These are phyloP conservation scores for Neurospora intermedia DNA, from an alignment of 495 filamentous ascomycete species.

Conservation along the genomic window DNA sequence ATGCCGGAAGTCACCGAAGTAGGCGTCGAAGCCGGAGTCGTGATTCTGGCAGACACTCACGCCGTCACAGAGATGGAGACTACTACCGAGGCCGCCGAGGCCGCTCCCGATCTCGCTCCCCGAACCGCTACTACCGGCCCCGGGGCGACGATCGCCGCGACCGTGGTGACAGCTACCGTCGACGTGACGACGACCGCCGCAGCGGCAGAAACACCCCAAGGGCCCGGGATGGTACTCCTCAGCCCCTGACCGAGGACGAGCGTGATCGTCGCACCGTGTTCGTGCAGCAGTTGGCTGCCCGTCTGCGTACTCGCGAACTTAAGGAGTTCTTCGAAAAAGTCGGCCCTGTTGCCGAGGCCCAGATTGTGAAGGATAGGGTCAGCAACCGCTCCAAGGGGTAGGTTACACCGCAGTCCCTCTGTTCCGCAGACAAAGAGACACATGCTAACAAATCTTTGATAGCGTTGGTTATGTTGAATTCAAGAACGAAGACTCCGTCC, in stretches of 20 bases:
- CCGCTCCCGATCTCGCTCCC: conserved; percentile 66
- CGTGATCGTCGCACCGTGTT: conserved; percentile 95
- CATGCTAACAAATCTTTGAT: conserved; percentile 22
- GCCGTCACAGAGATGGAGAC: conserved; percentile 69
- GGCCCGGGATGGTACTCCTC: conserved; percentile 41
- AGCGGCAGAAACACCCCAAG: conserved; percentile 37
- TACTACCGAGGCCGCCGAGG: conserved; percentile 57
- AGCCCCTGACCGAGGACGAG: conserved; percentile 84
- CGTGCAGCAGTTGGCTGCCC: conserved; percentile 91
- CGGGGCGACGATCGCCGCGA: conserved; percentile 44
- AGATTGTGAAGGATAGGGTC: conserved; percentile 98
- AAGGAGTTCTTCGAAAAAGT: conserved; percentile 94
- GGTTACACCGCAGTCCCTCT: conserved; percentile 19
- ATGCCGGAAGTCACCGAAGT: conserved; percentile 76
- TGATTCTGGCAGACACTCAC: conserved; percentile 67
- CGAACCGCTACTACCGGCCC: conserved; percentile 68
- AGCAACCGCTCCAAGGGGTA: conserved; percentile 97
- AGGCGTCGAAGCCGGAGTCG: conserved; percentile 74
- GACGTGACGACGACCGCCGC: conserved; percentile 42
- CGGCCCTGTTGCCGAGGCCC: conserved; percentile 91
- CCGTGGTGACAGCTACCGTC: conserved; percentile 37
- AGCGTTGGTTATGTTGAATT: conserved; percentile 99
- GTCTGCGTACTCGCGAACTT: conserved; percentile 83
- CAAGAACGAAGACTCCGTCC: conserved; percentile 88
- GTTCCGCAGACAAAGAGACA: neutral